Evolutionary conservation across 164 flowering plant species (phyloP).

Genomic region (Pachysandra terminalis): DNA sequence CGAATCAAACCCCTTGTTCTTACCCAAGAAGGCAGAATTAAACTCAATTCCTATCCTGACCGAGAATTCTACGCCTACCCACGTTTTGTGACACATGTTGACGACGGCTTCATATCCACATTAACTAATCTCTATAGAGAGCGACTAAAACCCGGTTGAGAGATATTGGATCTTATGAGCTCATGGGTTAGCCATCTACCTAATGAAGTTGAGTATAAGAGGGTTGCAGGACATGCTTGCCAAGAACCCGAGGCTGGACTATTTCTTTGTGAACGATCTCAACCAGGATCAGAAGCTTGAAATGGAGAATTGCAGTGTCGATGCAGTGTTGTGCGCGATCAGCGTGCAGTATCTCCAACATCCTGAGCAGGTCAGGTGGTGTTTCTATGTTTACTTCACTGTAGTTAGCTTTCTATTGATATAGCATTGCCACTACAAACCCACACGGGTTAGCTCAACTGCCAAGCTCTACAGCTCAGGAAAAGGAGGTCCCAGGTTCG

Average conservation of each 20-base stretch:
- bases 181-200: constrained; percentile 90
- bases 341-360: constrained; percentile 88
- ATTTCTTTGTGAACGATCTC: constrained; percentile 76
- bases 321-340: constrained; percentile 76
- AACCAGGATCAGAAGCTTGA: constrained; percentile 57
- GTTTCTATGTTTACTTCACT: too few relatives aligned
- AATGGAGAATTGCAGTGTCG: constrained; percentile 43
- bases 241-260: constrained; percentile 59
- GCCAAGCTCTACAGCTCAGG: too few relatives aligned
- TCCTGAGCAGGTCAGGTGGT: constrained; percentile 85
- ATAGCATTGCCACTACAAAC: too few relatives aligned
- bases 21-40: constrained; percentile 50
- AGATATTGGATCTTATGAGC: constrained; percentile 80
- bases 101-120: constrained; percentile 53
- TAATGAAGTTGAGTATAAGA: constrained; percentile 46
- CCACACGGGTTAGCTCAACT: too few relatives aligned
- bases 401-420: too few relatives aligned
- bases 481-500: too few relatives aligned
- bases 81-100: constrained; percentile 77
- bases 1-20: constrained; percentile 62
- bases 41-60: constrained; percentile 51
- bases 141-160: constrained; percentile 49
- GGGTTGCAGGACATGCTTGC: constrained; percentile 84
- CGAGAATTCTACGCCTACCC: constrained; percentile 70
- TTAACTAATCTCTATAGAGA: constrained; percentile 57